phyloP scores from a whole-genome alignment of 2,329 filamentous ascomycete genomes.

The Neofusicoccum kwambonambiense region DNA sequence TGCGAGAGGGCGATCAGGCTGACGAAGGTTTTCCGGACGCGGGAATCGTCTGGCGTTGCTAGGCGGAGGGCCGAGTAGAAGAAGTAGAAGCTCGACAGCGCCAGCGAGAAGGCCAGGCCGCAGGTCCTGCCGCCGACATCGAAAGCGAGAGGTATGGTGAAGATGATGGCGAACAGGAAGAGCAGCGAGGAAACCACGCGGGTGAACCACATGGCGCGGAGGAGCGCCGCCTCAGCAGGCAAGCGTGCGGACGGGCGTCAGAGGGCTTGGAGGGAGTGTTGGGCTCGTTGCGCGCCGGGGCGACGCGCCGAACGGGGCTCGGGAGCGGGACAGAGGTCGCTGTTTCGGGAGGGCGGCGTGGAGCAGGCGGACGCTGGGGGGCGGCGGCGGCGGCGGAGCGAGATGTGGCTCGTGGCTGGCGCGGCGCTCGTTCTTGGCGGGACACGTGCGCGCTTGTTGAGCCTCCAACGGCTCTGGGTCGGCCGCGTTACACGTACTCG shows the following conservation, averaged over 20 bases:
- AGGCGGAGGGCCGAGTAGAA: slow-evolving; percentile 79
- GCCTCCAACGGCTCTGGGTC: background rate
- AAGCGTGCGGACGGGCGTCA: background rate
- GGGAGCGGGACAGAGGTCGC: background rate
- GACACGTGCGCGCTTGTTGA: slow-evolving; percentile 11
- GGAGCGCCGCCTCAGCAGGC: background rate
- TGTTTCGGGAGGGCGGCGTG: background rate
- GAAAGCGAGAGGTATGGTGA: slow-evolving; percentile 95
- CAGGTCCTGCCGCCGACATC: slow-evolving; percentile 95
- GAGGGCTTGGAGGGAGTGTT: background rate
- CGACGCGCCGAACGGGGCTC: slow-evolving; percentile 13
- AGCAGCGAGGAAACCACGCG: slow-evolving; percentile 74
- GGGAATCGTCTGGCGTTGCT: slow-evolving; percentile 74
- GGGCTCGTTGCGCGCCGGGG: slow-evolving; percentile 8
- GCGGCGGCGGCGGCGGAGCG: slow-evolving; percentile 7
- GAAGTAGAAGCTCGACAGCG: slow-evolving; percentile 87
- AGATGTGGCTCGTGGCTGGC: slow-evolving; percentile 17
- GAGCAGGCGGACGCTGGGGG: slow-evolving; percentile 2
- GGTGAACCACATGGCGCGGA: slow-evolving; percentile 75
- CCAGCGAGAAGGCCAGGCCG: slow-evolving; percentile 88
- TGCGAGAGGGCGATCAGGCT: slow-evolving; percentile 72
- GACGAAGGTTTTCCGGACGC: slow-evolving; percentile 70
- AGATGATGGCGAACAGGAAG: slow-evolving; percentile 88
- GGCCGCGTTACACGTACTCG: background rate
- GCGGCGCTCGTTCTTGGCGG: slow-evolving; percentile 14